Evolutionary conservation across 78 protist genomes (phyloP).

Genomic region (Creolimax fragrantissima): DNA sequence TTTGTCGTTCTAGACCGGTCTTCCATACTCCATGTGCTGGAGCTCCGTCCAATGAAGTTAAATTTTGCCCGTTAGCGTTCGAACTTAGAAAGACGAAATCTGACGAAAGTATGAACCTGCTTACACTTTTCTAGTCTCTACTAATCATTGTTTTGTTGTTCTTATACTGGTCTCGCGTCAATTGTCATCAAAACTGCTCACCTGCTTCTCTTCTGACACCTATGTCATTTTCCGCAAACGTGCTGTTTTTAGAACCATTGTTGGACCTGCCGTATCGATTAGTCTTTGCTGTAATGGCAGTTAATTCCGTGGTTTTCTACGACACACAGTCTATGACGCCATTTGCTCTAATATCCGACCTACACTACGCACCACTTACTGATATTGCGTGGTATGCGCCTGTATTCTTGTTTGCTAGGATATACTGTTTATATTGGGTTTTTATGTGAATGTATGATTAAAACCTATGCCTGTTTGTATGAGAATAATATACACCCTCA

Average conservation of each 20-base stretch:
- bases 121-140: too few species aligned
- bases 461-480: too few species aligned
- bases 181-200: too few species aligned
- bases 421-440: not conserved
- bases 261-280: conserved; percentile 33
- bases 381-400: conserved; percentile 35
- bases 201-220: too few species aligned
- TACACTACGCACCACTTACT: conserved; percentile 33
- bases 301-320: conserved; percentile 25
- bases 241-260: too few species aligned
- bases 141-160: too few species aligned
- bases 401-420: not conserved
- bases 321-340: conserved; percentile 7
- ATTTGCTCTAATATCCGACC: not conserved
- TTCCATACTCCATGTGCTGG: not conserved
- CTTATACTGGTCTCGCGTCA: too few species aligned
- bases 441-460: too few species aligned
- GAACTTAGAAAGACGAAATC: not conserved
- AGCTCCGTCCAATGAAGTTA: not conserved
- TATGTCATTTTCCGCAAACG: too few species aligned
- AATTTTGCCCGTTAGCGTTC: not conserved
- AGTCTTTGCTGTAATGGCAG: conserved; percentile 34
- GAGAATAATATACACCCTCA: too few species aligned
- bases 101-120: not conserved
- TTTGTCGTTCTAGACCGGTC: not conserved